Evolutionary conservation across 495 filamentous ascomycete species (phyloP).

Genomic region (Podospora pseudocomata): DNA sequence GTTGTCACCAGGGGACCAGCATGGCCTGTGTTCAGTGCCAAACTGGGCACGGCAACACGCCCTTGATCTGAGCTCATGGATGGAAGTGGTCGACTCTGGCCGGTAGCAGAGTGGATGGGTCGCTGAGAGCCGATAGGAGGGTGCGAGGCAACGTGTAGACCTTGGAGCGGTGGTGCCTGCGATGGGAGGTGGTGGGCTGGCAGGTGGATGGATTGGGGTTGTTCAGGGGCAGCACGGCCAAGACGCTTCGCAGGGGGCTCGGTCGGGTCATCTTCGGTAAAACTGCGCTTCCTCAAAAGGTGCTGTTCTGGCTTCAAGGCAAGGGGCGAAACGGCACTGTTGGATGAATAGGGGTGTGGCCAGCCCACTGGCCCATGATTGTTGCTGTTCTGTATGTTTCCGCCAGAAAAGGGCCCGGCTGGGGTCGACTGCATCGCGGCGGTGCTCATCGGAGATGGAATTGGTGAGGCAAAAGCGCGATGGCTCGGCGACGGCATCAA

Average conservation of each 20-base stretch:
- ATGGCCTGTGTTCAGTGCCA: constrained; percentile 42
- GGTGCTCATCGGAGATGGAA: constrained; percentile 43
- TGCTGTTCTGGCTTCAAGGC: constrained; percentile 44
- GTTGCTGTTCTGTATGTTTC: not conserved
- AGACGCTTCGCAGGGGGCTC: constrained; percentile 69
- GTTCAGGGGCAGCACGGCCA: constrained; percentile 32
- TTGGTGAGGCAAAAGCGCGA: constrained; percentile 37
- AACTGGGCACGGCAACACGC: constrained; percentile 40
- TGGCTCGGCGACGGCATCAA: constrained; percentile 37
- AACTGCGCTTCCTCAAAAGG: constrained; percentile 62
- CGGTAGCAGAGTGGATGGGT: constrained; percentile 27
- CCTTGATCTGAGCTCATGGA: constrained; percentile 21
- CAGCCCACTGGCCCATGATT: constrained; percentile 23
- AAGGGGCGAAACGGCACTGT: constrained; percentile 51
- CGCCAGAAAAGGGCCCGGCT: constrained; percentile 18
- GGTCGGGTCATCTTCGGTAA: constrained; percentile 56
- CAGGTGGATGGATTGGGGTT: constrained; percentile 9
- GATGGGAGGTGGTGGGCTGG: constrained; percentile 9
- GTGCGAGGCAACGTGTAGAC: constrained; percentile 33
- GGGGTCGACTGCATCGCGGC: constrained; percentile 37
- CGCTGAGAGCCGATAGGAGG: constrained; percentile 37
- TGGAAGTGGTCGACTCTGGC: not conserved
- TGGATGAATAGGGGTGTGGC: constrained; percentile 38
- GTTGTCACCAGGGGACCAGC: constrained; percentile 17
- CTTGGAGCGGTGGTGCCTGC: constrained; percentile 8